These are phyloP conservation scores for Monosporascus ibericus DNA, from an alignment of 2,329 filamentous ascomycete genomes.

Conservation along the genomic window DNA sequence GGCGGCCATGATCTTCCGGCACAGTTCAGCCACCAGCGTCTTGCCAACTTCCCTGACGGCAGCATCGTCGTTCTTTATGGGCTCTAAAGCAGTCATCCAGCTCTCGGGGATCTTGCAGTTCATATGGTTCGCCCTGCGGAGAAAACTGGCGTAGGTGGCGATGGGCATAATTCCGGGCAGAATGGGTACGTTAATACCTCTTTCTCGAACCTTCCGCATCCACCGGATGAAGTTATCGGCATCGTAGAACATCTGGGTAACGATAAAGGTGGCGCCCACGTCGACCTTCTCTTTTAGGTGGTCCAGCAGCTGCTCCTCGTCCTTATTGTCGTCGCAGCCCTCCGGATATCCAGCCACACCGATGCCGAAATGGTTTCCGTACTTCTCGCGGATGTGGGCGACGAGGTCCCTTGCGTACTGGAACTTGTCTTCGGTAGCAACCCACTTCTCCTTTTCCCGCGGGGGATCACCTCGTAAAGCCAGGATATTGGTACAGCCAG, in stretches of 20 bases:
- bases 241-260: slow-evolving; percentile 99
- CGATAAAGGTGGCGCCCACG: slow-evolving; percentile 85
- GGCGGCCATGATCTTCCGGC: slow-evolving; percentile 72
- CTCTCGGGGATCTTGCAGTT: slow-evolving; percentile 74
- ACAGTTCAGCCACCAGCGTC: slow-evolving; percentile 82
- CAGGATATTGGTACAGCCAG: slow-evolving; percentile 95
- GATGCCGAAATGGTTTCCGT: slow-evolving; percentile 91
- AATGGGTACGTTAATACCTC: slow-evolving; percentile 78
- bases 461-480: slow-evolving; percentile 91
- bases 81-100: slow-evolving; percentile 79
- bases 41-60: slow-evolving; percentile 88
- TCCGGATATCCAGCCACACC: slow-evolving; percentile 96
- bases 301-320: slow-evolving; percentile 77
- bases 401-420: slow-evolving; percentile 87
- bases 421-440: slow-evolving; percentile 79
- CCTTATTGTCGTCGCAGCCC: slow-evolving; percentile 86
- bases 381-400: slow-evolving; percentile 67
- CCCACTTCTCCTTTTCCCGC: slow-evolving; percentile 90
- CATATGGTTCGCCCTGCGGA: slow-evolving; percentile 86
- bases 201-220: slow-evolving; percentile 78
- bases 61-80: slow-evolving; percentile 93
- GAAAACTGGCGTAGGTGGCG: slow-evolving; percentile 87
- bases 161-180: slow-evolving; percentile 93
- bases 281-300: slow-evolving; percentile 98
- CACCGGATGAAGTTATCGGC: slow-evolving; percentile 90